Evolutionary conservation across 768 basidiomycete species (phyloP).

Genomic region (Hericium rajendrae): DNA sequence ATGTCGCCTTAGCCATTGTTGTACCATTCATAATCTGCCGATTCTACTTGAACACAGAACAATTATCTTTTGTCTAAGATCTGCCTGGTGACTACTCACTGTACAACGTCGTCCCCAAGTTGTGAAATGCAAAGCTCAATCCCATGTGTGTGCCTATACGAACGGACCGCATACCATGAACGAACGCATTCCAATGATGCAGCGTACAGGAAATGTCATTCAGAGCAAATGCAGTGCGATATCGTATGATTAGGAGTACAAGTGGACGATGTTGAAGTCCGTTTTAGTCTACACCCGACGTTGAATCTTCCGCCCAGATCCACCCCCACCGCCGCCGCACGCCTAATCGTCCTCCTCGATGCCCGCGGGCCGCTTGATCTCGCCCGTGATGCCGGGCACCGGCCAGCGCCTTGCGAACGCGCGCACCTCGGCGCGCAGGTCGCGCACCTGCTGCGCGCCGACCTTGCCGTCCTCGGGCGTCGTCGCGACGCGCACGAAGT

Average conservation of each 20-base stretch:
- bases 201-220: too few species aligned
- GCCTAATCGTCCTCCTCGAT: constrained; percentile 43
- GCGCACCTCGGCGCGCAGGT: constrained; percentile 72
- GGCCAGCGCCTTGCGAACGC: constrained; percentile 85
- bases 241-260: not conserved
- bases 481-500: constrained; percentile 81
- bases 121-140: too few species aligned
- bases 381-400: constrained; percentile 67
- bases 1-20: too few species aligned
- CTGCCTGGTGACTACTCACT: too few species aligned
- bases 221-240: too few species aligned
- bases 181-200: too few species aligned
- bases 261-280: constrained; percentile 17
- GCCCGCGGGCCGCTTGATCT: constrained; percentile 47
- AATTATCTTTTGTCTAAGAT: too few species aligned
- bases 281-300: constrained; percentile 8
- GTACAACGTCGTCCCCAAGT: too few species aligned
- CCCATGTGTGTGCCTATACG: too few species aligned
- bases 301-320: constrained; percentile 12
- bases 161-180: too few species aligned
- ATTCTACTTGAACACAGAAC: too few species aligned
- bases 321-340: not conserved
- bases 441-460: constrained; percentile 59
- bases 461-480: constrained; percentile 57
- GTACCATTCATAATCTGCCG: too few species aligned